Evolutionary conservation across 2,329 filamentous ascomycete species (phyloP).

Genomic region (Gaeumannomyces tritici): DNA sequence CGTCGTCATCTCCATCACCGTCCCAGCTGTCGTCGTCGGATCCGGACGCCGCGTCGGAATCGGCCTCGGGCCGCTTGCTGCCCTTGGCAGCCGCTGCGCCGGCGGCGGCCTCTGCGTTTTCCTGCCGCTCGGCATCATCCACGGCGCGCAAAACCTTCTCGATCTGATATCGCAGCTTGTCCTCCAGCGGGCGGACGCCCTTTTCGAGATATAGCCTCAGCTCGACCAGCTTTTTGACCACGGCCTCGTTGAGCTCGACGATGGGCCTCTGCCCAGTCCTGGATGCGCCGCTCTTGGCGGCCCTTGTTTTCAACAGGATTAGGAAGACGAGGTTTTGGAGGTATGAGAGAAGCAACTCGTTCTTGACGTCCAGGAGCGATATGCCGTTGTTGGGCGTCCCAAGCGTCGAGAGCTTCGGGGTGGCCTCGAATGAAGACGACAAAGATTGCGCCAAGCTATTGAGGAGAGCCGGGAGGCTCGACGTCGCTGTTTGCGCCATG

Average conservation of each 20-base stretch:
- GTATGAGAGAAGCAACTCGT: conserved; percentile 93
- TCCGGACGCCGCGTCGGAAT: conserved; percentile 14
- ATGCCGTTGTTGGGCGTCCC: conserved; percentile 77
- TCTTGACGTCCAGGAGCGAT: conserved; percentile 90
- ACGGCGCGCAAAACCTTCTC: conserved; percentile 88
- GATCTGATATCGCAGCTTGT: conserved; percentile 87
- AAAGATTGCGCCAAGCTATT: conserved; percentile 49
- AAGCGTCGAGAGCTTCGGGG: conserved; percentile 52
- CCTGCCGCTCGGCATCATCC: conserved; percentile 55
- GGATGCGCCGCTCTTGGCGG: conserved; percentile 23
- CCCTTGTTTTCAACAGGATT: conserved; percentile 70
- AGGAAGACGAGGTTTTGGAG: conserved; percentile 89
- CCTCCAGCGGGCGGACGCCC: conserved; percentile 82
- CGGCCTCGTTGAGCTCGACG: conserved; percentile 47
- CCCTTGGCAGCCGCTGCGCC: conserved; percentile 23
- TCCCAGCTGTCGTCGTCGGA: conserved; percentile 23
- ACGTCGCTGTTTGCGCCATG: conserved; percentile 16
- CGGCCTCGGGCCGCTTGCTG: conserved; percentile 14
- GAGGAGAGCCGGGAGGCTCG: conserved; percentile 34
- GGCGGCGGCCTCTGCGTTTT: conserved; percentile 24
- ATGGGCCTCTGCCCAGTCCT: conserved; percentile 19
- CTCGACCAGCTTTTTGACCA: conserved; percentile 82
- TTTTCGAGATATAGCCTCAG: conserved; percentile 88
- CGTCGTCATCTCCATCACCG: conserved; percentile 22
- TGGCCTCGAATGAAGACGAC: conserved; percentile 55